Percentiles rank a stretch among this genome's conserved stretches.
These are phyloP conservation scores for Xylaria intraflava DNA, from an alignment of 495 filamentous ascomycete genomes.

Conservation along the genomic window DNA sequence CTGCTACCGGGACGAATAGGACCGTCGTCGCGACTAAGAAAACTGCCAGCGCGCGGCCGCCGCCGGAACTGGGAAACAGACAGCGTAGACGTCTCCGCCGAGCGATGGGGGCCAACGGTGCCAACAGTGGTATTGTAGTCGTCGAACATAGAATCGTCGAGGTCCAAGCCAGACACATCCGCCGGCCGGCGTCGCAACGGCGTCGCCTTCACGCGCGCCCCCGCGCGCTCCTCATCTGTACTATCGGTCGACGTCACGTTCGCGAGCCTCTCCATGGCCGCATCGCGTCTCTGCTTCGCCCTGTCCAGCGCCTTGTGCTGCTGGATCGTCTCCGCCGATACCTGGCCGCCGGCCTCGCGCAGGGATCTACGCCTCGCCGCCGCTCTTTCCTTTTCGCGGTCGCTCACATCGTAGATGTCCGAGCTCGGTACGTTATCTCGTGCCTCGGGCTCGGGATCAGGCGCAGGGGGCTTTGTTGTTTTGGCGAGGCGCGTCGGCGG, in stretches of 20 bases:
- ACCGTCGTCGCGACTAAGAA: constrained; percentile 37
- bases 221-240: background rate
- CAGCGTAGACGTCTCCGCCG: constrained; percentile 40
- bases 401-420: constrained; percentile 42
- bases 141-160: constrained; percentile 42
- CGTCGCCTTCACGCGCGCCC: constrained; percentile 21
- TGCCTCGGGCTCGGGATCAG: constrained; percentile 9
- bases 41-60: constrained; percentile 41
- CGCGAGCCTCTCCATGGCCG: constrained; percentile 33
- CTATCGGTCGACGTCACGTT: constrained; percentile 33
- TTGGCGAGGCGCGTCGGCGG: constrained; percentile 26
- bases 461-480: constrained; percentile 9
- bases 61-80: constrained; percentile 37
- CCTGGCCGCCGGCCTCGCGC: constrained; percentile 2
- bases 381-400: constrained; percentile 35
- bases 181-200: constrained; percentile 22
- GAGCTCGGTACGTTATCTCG: constrained; percentile 17
- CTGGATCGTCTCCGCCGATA: constrained; percentile 15
- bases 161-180: constrained; percentile 39
- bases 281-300: constrained; percentile 30
- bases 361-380: constrained; percentile 19
- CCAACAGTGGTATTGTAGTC: constrained; percentile 40
- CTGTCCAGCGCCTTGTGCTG: constrained; percentile 27
- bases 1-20: constrained; percentile 44
- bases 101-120: constrained; percentile 27